phyloP scores from a whole-genome alignment of 1,139 yeast species.

The Yamadazyma pseudoaaseri region DNA sequence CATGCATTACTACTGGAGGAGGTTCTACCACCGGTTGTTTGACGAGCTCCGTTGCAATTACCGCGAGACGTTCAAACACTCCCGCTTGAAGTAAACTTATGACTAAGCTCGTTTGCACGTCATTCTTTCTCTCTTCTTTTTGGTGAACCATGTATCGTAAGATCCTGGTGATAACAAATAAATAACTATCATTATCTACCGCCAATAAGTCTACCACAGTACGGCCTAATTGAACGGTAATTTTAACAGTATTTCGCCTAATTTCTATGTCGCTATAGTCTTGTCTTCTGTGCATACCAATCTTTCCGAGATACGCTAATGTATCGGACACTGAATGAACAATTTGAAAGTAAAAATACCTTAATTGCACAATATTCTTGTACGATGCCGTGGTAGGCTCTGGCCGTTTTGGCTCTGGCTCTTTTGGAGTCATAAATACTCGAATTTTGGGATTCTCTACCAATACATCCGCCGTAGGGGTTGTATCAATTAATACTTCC shows the following conservation, averaged over 20 bases:
- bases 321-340: conserved; percentile 49
- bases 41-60: neutral
- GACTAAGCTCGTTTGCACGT: conserved; percentile 43
- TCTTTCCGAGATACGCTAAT: conserved; percentile 38
- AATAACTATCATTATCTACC: conserved; percentile 18
- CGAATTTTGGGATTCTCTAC: conserved; percentile 36
- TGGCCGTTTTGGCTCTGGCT: conserved; percentile 27
- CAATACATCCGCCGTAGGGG: conserved; percentile 25
- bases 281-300: conserved; percentile 45
- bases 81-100: conserved; percentile 48
- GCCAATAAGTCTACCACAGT: conserved; percentile 26
- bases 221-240: conserved; percentile 37
- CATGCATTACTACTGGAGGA: neutral
- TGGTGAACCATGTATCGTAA: conserved; percentile 24
- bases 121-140: conserved; percentile 32
- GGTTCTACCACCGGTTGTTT: neutral
- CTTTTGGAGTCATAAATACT: conserved; percentile 33
- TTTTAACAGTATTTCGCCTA: conserved; percentile 40
- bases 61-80: conserved; percentile 31
- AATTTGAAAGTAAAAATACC: conserved; percentile 49
- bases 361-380: conserved; percentile 59
- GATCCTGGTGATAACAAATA: conserved; percentile 29
- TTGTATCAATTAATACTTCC: conserved; percentile 46
- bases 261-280: conserved; percentile 32
- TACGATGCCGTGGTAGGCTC: conserved; percentile 45